Base-by-base conservation (phyloP, 179 eudicot genomes). In the Amaranthus tricolor region DNA sequence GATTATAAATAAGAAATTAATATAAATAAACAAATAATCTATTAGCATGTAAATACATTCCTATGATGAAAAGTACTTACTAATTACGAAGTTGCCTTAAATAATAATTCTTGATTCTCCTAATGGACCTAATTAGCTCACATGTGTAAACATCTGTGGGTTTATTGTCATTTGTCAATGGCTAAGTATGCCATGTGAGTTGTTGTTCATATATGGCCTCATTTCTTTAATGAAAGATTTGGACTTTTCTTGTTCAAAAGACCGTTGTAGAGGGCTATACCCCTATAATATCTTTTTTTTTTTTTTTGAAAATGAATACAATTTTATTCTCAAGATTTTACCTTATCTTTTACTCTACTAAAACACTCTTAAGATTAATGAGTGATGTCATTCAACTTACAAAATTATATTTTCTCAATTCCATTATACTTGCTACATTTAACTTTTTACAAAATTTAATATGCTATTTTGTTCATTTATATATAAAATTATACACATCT, bases 181-280 rank as follows among this genome's bases (percentile, higher is more conserved):
- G 74, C 31, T 58, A 63, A 60, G 81, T 70, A 70, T 74, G 77
- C 74, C 84, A 81, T 81, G 84, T 81, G 84, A 70, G 47, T 59
- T 50, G 81, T 56, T 74, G 19, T 68, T 70, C 62, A 77, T 73
- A 67, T 73, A 63, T 77, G 84, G 81, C 72, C 78, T 81, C 71
- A 74, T 73, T 47, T 74, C 65, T 58, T 77, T 63, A 81, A 81
- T 81, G 81, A 78, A 31, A 55, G 75, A 77, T 21, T 69, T 55
- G 66, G 68, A 74, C 68, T 62, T 77, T 77, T 66, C 76, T 74
- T 77, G 81, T 74, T 78, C 79, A 74, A 77, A 76, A 70, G 76
- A 81, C 73, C 79, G 73, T 43, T 77, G 76, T 69, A 77, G 78
- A 76, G 78, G 76, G 74, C 81, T 72, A 72, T 80, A 54, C 56